Conservation (phyloP, 2,329 filamentous ascomycete species). For the Fragosphaeria purpurea region DNA sequence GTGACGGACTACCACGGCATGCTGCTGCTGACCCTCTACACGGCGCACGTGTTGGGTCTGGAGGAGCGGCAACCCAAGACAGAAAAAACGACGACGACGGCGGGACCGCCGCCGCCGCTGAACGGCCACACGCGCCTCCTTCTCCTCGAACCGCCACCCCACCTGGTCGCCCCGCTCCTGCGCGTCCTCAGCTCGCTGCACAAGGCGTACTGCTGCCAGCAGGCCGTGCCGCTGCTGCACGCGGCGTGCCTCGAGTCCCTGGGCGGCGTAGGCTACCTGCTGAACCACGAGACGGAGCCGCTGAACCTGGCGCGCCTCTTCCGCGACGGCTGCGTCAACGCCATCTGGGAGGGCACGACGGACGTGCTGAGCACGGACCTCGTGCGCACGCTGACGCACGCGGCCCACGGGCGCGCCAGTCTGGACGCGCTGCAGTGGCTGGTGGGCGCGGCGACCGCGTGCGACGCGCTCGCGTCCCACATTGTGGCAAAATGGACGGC, state of each 20-base stretch:
- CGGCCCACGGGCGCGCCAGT: constrained; percentile 22
- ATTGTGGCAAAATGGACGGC: constrained; percentile 28
- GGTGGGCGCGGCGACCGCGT: constrained; percentile 13
- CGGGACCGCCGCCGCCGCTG: constrained; percentile 1
- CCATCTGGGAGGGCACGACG: constrained; percentile 57
- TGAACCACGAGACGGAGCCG: constrained; percentile 49
- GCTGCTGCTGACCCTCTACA: constrained; percentile 46
- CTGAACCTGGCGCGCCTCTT: constrained; percentile 58
- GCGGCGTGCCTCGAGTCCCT: constrained; percentile 52
- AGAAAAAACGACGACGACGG: constrained; percentile 13
- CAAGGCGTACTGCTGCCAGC: constrained; percentile 48
- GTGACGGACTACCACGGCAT: constrained; percentile 45
- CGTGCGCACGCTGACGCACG: constrained; percentile 36
- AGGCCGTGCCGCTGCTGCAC: constrained; percentile 38
- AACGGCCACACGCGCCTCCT: neutral
- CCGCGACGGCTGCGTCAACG: constrained; percentile 52
- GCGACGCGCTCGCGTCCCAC: neutral
- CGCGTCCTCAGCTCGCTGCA: constrained; percentile 49
- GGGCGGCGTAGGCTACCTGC: constrained; percentile 56
- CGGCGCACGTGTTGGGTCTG: constrained; percentile 43
- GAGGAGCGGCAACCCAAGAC: constrained; percentile 24
- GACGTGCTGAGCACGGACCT: constrained; percentile 54
- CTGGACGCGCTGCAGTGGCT: constrained; percentile 34
- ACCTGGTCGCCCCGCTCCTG: constrained; percentile 34
- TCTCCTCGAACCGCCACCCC: constrained; percentile 22